Base-by-base conservation (phyloP, 345 rosid species). In the Excoecaria cochinchinensis region DNA sequence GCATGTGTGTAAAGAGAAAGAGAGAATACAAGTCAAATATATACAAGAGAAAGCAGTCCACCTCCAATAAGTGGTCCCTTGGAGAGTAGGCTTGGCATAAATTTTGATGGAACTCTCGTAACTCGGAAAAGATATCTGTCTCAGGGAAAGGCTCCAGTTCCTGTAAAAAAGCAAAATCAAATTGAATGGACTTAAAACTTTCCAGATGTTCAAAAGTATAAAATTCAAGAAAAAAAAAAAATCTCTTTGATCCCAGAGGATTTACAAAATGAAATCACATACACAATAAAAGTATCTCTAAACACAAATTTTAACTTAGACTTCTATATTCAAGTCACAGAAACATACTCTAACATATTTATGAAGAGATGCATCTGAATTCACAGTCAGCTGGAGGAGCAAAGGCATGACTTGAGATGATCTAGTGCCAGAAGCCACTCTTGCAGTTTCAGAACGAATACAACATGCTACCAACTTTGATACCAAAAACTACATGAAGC, bases 91-190 rank as follows among this genome's bases (percentile, higher is more conserved):
- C 84, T 77, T 59, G 76, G 79, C 91, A 91, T 80, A 85, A 74
- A 66, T 82, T 89, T 72, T 83, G 82, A 73, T 92, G 94, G 77
- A 89, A 91, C 65, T 79, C 83, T 60, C 86, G 86, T 74, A 95
- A 76, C 83, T 74, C 84, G 75, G 82, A 82, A 75, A 95, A 92
- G 65, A 80, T 76, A 70, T 83, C 90, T 59, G 81, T 79, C 76
- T 91, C 90, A 6, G 99, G 99, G 65, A 95, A 90, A 48, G 95
- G 87, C 79, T 91, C 99, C 77, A 95, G 79, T 68, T 92, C 99
- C 99, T 95, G 82, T 46, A 63, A 69, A 31, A 78, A 46, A 76
- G 72, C 53, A 74, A 51, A 13, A 58, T 61, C 62, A 79, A 68
- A 50, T 16, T 40, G 19, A 59, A 69, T 51, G 17, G 50, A 75